These are phyloP conservation scores for Prunus armeniaca DNA, from an alignment of 306 rosid genomes.

Conservation along the genomic window DNA sequence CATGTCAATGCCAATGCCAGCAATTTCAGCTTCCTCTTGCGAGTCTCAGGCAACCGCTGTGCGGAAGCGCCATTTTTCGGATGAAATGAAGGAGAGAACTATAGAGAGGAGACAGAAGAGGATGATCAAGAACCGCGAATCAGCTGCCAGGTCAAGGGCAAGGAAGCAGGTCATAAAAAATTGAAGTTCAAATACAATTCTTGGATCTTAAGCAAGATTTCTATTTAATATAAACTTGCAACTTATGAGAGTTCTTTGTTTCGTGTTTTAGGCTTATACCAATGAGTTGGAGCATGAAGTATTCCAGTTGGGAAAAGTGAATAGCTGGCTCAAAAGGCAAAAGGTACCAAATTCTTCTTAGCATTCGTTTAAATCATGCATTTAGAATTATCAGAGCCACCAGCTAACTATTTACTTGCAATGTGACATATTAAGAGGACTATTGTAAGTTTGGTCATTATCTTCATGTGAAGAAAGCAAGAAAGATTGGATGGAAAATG, in stretches of 20 bases:
- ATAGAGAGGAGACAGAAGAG: slow-evolving; percentile 56
- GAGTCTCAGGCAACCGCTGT: slow-evolving; percentile 28
- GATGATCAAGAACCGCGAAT: slow-evolving; percentile 68
- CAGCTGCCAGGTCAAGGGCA: slow-evolving; percentile 76
- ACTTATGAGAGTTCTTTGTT: slow-evolving; percentile 15
- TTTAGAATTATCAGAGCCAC: too few relatives aligned
- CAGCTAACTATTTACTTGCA: too few relatives aligned
- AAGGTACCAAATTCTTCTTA: slow-evolving; percentile 34
- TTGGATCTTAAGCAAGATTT: not conserved
- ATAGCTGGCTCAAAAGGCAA: slow-evolving; percentile 32
- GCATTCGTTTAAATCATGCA: too few relatives aligned
- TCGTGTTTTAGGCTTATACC: slow-evolving; percentile 47
- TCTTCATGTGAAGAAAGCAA: not conserved
- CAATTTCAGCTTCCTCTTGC: slow-evolving; percentile 30
- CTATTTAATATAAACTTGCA: not conserved
- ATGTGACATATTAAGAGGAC: too few relatives aligned
- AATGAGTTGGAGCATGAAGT: slow-evolving; percentile 38
- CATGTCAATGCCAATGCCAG: slow-evolving; percentile 23
- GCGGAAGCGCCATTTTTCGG: slow-evolving; percentile 28
- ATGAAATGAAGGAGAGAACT: slow-evolving; percentile 38
- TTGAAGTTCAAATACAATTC: not conserved
- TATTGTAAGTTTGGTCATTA: too few relatives aligned
- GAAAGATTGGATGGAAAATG: not conserved
- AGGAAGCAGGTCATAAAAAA: slow-evolving; percentile 52
- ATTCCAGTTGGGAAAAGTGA: slow-evolving; percentile 29